Evolutionary conservation across 2,329 filamentous ascomycete species (phyloP).

Genomic region (Dothiorella sarmentorum): DNA sequence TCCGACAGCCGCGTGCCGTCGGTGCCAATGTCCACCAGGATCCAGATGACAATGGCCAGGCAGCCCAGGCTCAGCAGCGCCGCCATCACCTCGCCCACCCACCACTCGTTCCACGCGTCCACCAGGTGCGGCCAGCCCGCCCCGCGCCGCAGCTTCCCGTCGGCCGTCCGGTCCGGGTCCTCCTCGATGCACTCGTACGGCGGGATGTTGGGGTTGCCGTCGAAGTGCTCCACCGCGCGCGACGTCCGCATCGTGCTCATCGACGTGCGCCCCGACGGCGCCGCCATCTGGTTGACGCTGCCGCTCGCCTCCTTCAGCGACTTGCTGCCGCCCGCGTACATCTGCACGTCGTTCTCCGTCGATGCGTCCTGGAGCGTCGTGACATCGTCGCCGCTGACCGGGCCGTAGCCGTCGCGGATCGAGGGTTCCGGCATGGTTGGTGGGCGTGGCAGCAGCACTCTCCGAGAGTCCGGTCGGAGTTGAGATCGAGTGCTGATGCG

Average conservation of each 20-base stretch:
- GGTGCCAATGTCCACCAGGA: neutral
- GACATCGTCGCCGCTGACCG: conserved; percentile 4
- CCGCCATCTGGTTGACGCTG: neutral
- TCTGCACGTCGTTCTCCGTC: neutral
- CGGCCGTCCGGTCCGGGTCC: conserved; percentile 4
- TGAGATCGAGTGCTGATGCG: neutral
- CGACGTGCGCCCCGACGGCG: conserved; percentile 6
- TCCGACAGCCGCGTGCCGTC: neutral
- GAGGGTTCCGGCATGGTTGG: conserved; percentile 7
- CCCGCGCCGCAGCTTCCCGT: neutral
- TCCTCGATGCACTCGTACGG: conserved; percentile 11
- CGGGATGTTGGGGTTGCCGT: conserved; percentile 12
- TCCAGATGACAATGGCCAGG: neutral
- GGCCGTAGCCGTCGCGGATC: neutral
- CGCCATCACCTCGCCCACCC: neutral
- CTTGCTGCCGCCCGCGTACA: neutral
- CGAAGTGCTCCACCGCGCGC: conserved; percentile 8
- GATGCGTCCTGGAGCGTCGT: neutral
- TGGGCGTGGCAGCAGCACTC: neutral
- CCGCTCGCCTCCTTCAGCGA: neutral
- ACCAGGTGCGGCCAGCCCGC: neutral
- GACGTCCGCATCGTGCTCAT: conserved; percentile 10
- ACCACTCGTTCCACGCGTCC: conserved; percentile 1
- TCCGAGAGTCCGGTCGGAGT: too few relatives aligned
- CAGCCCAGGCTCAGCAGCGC: neutral